A percentile compares a stretch with the other conserved stretches of the same genome.
phyloP scores from a whole-genome alignment of 2,329 filamentous ascomycete species.

The Nemania sp. region DNA sequence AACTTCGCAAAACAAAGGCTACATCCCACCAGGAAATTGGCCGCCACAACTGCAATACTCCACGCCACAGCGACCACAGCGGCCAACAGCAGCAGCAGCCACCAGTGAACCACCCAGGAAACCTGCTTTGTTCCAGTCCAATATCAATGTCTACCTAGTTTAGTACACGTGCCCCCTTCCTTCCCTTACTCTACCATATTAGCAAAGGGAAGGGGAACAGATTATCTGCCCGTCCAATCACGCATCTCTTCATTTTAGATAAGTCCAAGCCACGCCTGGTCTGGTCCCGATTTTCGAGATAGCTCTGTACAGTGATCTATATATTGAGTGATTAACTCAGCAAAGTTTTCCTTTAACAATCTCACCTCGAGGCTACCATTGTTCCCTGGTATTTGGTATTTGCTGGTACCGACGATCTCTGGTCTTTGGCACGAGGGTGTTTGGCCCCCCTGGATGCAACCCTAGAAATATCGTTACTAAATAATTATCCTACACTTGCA shows the following conservation, averaged over 20 bases:
- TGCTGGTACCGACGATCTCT: background rate
- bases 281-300: conserved; percentile 4
- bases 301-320: background rate
- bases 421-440: background rate
- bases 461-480: background rate
- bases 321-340: background rate
- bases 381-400: too few species aligned
- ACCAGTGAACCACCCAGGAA: conserved; percentile 8
- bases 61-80: background rate
- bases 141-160: background rate
- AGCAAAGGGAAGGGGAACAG: background rate
- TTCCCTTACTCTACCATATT: conserved; percentile 10
- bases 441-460: background rate
- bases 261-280: conserved; percentile 11
- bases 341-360: background rate
- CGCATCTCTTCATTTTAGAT: conserved; percentile 8
- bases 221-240: conserved; percentile 23
- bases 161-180: conserved; percentile 25
- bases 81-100: too few species aligned
- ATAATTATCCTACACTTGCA: background rate
- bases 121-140: conserved; percentile 10
- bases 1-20: conserved; percentile 19
- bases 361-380: background rate
- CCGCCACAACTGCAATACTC: conserved; percentile 13
- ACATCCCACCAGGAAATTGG: conserved; percentile 1